Conservation (phyloP, 768 basidiomycete genomes). For the Sistotremastrum suecicum region DNA sequence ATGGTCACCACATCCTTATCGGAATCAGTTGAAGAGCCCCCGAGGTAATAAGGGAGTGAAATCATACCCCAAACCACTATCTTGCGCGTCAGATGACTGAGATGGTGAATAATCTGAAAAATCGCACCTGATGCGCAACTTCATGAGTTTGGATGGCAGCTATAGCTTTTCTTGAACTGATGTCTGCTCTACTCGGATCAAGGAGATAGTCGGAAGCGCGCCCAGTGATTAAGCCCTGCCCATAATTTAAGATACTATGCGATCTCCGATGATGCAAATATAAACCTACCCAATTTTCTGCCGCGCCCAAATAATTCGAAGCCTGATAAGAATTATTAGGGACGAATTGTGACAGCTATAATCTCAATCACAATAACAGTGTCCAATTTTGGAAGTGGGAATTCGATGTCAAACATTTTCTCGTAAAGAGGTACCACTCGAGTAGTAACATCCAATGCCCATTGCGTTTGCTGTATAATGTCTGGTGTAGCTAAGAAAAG, state of each 20-base stretch:
- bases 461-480: slow-evolving; percentile 69
- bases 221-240: slow-evolving; percentile 74
- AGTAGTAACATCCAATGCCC: slow-evolving; percentile 78
- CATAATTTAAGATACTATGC: too few species aligned
- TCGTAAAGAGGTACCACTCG: slow-evolving; percentile 83
- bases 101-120: slow-evolving; percentile 2
- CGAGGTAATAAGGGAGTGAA: too few species aligned
- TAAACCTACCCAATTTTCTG: too few species aligned
- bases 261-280: too few species aligned
- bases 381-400: slow-evolving; percentile 88
- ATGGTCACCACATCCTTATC: slow-evolving; percentile 44
- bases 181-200: slow-evolving; percentile 60
- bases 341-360: neutral
- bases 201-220: slow-evolving; percentile 69
- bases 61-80: too few species aligned
- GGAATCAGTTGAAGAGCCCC: too few species aligned
- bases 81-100: neutral
- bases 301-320: neutral
- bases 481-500: slow-evolving; percentile 46
- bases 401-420: slow-evolving; percentile 81
- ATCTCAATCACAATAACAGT: slow-evolving; percentile 58
- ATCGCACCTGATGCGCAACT: slow-evolving; percentile 66
- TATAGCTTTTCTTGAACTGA: slow-evolving; percentile 66
- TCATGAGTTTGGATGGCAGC: slow-evolving; percentile 75
- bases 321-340: neutral